These are phyloP conservation scores for Calonectria hongkongensis DNA, from an alignment of 2,329 filamentous ascomycete species.

Conservation along the genomic window DNA sequence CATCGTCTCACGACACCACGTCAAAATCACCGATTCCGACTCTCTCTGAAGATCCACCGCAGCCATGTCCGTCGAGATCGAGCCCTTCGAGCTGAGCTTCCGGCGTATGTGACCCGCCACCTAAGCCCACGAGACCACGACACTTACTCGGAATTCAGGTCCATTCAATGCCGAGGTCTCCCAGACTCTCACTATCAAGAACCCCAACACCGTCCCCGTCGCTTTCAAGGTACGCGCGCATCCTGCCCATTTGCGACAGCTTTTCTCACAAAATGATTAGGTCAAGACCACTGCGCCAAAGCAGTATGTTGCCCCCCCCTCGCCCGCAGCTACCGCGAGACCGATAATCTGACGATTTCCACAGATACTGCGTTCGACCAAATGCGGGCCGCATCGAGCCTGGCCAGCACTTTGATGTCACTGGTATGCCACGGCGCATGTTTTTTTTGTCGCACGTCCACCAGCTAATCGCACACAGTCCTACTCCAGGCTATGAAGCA, in stretches of 20 bases:
- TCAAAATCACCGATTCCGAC: conserved; percentile 32
- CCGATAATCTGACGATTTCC: conserved; percentile 48
- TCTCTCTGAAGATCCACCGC: conserved; percentile 33
- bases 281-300: conserved; percentile 99
- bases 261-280: conserved; percentile 66
- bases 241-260: conserved; percentile 16
- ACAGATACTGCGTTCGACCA: conserved; percentile 97
- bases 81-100: conserved; percentile 94
- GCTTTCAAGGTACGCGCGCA: conserved; percentile 79
- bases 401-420: conserved; percentile 91
- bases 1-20: conserved; percentile 50
- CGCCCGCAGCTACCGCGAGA: conserved; percentile 40
- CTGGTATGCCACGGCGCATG: conserved; percentile 75
- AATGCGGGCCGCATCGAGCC: conserved; percentile 98
- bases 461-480: conserved; percentile 71
- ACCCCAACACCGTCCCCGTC: conserved; percentile 77
- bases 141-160: conserved; percentile 65
- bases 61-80: conserved; percentile 95
- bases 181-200: conserved; percentile 79
- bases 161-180: conserved; percentile 81
- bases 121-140: conserved; percentile 35
- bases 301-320: conserved; percentile 78
- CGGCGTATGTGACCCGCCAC: conserved; percentile 79
- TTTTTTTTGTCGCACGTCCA: neutral
- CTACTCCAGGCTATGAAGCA: conserved; percentile 98